Percentiles rank a stretch among this genome's conserved stretches.
Conservation (phyloP, 164 flowering plant species). For the Liriodendron chinense region DNA sequence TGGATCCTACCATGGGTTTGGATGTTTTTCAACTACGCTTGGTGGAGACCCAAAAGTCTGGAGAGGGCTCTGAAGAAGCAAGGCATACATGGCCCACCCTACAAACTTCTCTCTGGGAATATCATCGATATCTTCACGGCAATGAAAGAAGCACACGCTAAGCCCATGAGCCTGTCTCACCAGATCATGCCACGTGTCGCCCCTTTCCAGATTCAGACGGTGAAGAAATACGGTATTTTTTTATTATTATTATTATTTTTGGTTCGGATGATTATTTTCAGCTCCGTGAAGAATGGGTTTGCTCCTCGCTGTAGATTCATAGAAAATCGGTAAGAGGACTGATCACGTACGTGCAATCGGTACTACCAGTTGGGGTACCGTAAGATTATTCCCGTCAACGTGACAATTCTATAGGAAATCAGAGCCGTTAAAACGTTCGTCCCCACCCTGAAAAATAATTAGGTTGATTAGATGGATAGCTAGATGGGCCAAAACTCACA, state of each 20-base stretch:
- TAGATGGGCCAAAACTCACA: too few relatives aligned
- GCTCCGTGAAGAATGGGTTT: too few relatives aligned
- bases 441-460: too few relatives aligned
- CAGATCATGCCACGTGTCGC: slow-evolving; percentile 11
- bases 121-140: neutral
- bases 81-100: slow-evolving; percentile 16
- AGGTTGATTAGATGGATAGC: too few relatives aligned
- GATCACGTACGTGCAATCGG: too few relatives aligned
- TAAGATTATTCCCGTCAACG: too few relatives aligned
- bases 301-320: too few relatives aligned
- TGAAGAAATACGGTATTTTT: slow-evolving; percentile 12
- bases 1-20: neutral
- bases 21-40: neutral
- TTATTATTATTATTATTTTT: neutral
- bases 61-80: slow-evolving; percentile 11
- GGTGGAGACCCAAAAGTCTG: slow-evolving; percentile 15
- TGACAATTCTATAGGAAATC: too few relatives aligned
- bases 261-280: too few relatives aligned
- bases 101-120: slow-evolving; percentile 13
- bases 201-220: slow-evolving; percentile 6
- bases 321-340: too few relatives aligned
- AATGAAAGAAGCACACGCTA: slow-evolving; percentile 10
- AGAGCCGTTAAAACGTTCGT: too few relatives aligned
- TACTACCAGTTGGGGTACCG: too few relatives aligned
- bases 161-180: slow-evolving; percentile 18